These are phyloP conservation scores for Metarhizium robertsii DNA, from an alignment of 2,329 filamentous ascomycete species.

Conservation along the genomic window DNA sequence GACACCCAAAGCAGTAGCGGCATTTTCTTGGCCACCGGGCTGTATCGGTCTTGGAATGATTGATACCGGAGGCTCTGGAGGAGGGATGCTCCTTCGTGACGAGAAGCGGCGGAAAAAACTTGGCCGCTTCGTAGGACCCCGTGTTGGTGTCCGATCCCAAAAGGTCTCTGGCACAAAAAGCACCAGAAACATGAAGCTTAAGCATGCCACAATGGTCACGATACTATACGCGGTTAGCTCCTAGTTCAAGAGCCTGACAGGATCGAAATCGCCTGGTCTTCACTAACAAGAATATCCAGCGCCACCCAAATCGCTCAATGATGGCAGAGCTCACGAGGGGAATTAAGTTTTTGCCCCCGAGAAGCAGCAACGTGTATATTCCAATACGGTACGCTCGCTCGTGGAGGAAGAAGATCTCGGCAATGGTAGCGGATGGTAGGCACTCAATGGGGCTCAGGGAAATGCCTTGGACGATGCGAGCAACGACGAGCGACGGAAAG, in stretches of 20 bases:
- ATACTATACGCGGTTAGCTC: slow-evolving; percentile 43
- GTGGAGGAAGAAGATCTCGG: slow-evolving; percentile 93
- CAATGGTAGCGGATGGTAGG: slow-evolving; percentile 85
- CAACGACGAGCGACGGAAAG: slow-evolving; percentile 70
- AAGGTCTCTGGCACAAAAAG: slow-evolving; percentile 93
- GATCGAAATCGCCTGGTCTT: background rate
- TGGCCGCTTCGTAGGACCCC: slow-evolving; percentile 29
- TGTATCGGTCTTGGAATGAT: background rate
- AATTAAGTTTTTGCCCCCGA: slow-evolving; percentile 86
- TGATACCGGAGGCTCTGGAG: background rate
- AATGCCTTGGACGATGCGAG: slow-evolving; percentile 78
- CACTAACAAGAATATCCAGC: slow-evolving; percentile 78
- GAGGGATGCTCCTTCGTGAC: slow-evolving; percentile 23
- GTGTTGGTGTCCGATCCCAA: slow-evolving; percentile 72
- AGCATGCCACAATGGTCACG: slow-evolving; percentile 68
- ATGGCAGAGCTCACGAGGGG: slow-evolving; percentile 80
- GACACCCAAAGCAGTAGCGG: too few relatives aligned
- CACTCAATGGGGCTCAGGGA: slow-evolving; percentile 87
- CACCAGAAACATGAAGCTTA: slow-evolving; percentile 65
- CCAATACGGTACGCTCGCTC: slow-evolving; percentile 88
- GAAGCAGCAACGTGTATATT: slow-evolving; percentile 80
- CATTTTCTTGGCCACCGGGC: background rate
- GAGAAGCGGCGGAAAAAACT: slow-evolving; percentile 39
- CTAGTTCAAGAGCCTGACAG: background rate
- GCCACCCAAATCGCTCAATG: slow-evolving; percentile 70